These are phyloP conservation scores for Colletotrichum tamarilloi DNA, from an alignment of 2,329 filamentous ascomycete genomes.

Conservation along the genomic window DNA sequence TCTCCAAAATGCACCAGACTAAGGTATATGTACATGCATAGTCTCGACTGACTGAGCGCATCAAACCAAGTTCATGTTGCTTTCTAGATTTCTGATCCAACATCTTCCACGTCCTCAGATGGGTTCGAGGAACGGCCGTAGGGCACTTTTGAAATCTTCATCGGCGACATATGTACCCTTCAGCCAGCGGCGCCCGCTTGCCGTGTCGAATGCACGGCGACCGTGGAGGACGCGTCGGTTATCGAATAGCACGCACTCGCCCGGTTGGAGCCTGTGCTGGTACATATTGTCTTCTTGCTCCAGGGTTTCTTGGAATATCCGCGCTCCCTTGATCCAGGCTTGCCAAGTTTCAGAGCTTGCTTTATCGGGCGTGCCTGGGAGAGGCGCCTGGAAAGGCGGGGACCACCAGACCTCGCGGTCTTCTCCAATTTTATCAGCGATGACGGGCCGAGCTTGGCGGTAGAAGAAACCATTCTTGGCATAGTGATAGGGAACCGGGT, in stretches of 20 bases:
- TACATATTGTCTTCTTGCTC: conserved; percentile 70
- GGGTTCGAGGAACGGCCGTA: background rate
- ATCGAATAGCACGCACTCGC: conserved; percentile 94
- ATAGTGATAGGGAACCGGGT: conserved; percentile 74
- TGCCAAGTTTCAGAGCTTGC: background rate
- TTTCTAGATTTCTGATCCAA: background rate
- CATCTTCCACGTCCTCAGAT: background rate
- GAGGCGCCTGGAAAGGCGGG: conserved; percentile 80
- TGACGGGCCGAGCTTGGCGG: conserved; percentile 64
- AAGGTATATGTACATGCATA: background rate
- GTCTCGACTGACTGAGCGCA: background rate
- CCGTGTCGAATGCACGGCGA: conserved; percentile 77
- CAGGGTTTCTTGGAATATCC: conserved; percentile 68
- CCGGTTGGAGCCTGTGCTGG: conserved; percentile 79
- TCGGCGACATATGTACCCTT: conserved; percentile 84
- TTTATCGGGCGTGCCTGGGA: conserved; percentile 44
- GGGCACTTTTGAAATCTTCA: conserved; percentile 54
- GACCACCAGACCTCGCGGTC: conserved; percentile 67
- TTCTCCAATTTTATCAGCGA: conserved; percentile 39
- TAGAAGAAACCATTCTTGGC: conserved; percentile 74
- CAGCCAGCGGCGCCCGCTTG: conserved; percentile 79
- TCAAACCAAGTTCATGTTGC: background rate
- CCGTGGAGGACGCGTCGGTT: conserved; percentile 90
- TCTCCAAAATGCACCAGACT: background rate
- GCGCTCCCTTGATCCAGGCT: conserved; percentile 61